Evolutionary conservation across 805 yeast genomes (phyloP), one percentile per base, ranked within the genome.

Genomic region (Sugiyamaella boreocaroliniensis): DNA sequence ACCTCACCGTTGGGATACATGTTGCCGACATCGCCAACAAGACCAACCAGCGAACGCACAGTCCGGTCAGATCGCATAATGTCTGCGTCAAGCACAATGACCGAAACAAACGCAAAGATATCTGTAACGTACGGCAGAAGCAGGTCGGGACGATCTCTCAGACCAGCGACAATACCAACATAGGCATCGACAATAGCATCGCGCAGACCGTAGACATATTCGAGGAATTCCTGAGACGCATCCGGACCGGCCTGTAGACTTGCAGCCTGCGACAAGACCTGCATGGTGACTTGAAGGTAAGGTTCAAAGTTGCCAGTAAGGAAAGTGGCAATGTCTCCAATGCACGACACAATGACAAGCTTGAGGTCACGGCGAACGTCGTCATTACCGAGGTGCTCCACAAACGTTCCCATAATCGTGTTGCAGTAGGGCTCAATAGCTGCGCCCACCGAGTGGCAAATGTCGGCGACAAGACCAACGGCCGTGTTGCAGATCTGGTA

Each of bases 171-270:
- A 48, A 93, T 83, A 56, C 99, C 99, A 37, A 90, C 96, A 66
- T 89, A 93, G 40, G 97, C 89, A 68, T 93, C 98, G 61, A 93
- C 76, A n/a, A 90, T 92, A 4, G 98, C 77, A 70, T 89, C 97
- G 60, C 84, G 82, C 46, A 93, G 80, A 47, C 74, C 76, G 55
- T 80, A 71, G 34, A 84, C 77, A 63, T 88, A 88, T 56, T 90
- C 97, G 53, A 82, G 74, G 16, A 89, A 79, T 56, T 93, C 98
- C 43, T 80, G 64, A 9, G 89, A 75, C 43, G 77, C 71, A 60
- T 85, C 92, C 4, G 64, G 56, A 14, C 59, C 61, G 41, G 59
- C 56, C 34, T 58, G 62, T 32, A 68, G 54, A 29, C 55, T 57
- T 11, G 69, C 60, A 10, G 73, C 76, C 58, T 70, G 70, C 22